Evolutionary conservation across 2,329 filamentous ascomycete genomes (phyloP).

Genomic region (Arthroderma uncinatum): DNA sequence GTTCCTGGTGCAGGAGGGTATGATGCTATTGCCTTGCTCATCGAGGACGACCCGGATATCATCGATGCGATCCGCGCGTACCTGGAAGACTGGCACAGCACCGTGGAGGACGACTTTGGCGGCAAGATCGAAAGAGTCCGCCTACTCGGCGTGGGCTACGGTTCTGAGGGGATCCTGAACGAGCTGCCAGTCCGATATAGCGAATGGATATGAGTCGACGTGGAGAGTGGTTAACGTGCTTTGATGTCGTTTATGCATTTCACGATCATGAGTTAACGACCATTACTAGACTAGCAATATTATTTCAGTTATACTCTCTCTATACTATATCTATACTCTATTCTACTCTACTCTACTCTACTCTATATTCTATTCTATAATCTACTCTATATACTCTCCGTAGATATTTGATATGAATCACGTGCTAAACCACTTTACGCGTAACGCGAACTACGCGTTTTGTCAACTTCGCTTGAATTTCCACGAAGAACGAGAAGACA

Average conservation of each 20-base stretch:
- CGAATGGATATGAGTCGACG: conserved; percentile 9
- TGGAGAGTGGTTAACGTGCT: not conserved
- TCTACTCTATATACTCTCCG: not conserved
- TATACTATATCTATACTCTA: not conserved
- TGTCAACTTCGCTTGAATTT: not conserved
- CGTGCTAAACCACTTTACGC: conserved; percentile 1
- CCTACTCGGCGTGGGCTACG: conserved; percentile 36
- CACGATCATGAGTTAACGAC: not conserved
- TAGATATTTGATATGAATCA: not conserved
- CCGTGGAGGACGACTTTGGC: conserved; percentile 34
- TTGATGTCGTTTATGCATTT: not conserved
- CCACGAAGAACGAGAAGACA: not conserved
- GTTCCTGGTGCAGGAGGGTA: conserved; percentile 91
- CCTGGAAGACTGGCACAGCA: conserved; percentile 53
- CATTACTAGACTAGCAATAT: not conserved
- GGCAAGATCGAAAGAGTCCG: conserved; percentile 37
- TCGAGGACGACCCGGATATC: conserved; percentile 60
- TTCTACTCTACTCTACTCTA: no score
- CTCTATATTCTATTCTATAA: no score
- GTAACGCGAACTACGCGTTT: not conserved
- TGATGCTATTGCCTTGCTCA: conserved; percentile 73
- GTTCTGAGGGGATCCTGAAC: conserved; percentile 35
- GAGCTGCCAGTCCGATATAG: conserved; percentile 25
- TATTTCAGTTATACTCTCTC: not conserved
- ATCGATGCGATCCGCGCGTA: conserved; percentile 49